Evolutionary conservation across 306 rosid genomes (phyloP).

Genomic region (Dryas drummondii): DNA sequence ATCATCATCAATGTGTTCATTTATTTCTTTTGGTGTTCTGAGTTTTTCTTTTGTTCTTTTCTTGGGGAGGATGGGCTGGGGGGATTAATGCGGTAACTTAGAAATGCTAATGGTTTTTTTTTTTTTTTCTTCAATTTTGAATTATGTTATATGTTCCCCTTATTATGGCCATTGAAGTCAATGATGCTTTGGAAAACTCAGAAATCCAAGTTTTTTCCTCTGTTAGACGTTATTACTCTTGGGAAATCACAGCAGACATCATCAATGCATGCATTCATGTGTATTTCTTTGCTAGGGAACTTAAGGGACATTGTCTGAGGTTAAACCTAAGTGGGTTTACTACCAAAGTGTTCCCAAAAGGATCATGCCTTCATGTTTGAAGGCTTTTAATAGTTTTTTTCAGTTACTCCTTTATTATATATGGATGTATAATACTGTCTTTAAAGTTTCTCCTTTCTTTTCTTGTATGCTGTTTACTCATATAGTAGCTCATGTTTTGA

Average conservation of each 20-base stretch:
- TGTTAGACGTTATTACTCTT: no score
- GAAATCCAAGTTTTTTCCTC: neutral
- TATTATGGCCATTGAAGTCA: neutral
- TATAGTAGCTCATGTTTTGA: neutral
- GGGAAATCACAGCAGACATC: neutral
- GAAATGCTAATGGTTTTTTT: neutral
- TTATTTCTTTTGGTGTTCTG: no score
- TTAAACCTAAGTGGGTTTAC: no score
- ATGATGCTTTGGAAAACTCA: neutral
- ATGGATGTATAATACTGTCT: neutral
- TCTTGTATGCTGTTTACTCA: neutral
- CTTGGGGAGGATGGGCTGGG: no score
- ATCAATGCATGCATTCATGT: neutral
- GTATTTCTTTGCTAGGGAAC: no score
- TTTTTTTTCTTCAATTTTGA: neutral
- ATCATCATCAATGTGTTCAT: neutral
- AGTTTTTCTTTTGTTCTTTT: no score
- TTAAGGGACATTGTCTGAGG: no score
- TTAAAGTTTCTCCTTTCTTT: neutral
- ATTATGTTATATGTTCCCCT: neutral
- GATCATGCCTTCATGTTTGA: no score
- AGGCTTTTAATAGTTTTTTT: no score
- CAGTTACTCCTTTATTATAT: neutral
- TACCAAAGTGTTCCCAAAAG: no score
- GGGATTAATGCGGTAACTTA: no score